A percentile compares a stretch with the other conserved stretches of the same genome.
Conservation (phyloP, 2,329 filamentous ascomycete species). For the Colletotrichum sp. region DNA sequence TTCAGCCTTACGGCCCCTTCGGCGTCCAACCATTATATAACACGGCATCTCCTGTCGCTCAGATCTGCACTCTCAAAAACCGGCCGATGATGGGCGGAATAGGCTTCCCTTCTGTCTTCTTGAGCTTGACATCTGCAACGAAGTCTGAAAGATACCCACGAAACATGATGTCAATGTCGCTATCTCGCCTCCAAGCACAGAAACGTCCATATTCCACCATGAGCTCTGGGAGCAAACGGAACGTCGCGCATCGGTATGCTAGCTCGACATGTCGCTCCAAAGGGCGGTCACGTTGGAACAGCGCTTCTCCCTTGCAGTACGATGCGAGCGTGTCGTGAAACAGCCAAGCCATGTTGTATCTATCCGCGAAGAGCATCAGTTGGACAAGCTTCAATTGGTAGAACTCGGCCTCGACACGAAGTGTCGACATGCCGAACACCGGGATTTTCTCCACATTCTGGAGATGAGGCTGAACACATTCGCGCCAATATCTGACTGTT, state of each 20-base stretch:
- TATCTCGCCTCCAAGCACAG: not conserved
- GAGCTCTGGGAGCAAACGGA: not conserved
- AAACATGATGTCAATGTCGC: not conserved
- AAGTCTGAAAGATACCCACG: not conserved
- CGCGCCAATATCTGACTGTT: not conserved
- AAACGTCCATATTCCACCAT: not conserved
- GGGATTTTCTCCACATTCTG: not conserved
- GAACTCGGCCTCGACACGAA: not conserved
- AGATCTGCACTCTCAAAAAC: not conserved
- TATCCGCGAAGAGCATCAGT: not conserved
- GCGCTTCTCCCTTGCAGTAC: not conserved
- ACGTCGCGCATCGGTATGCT: not conserved
- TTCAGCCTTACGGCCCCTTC: not conserved
- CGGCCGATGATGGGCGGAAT: not conserved
- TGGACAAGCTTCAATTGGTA: not conserved
- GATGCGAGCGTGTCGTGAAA: not conserved
- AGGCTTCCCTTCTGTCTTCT: not conserved
- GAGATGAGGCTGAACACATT: not conserved
- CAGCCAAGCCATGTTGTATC: not conserved
- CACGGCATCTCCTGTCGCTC: not conserved
- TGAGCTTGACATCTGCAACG: not conserved
- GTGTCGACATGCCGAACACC: conserved; percentile 1
- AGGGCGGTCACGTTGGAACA: not conserved
- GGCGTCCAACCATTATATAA: not conserved
- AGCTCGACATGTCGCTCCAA: not conserved